Base-by-base conservation (phyloP, 257 asterid genomes). In the Solanum habrochaites region DNA sequence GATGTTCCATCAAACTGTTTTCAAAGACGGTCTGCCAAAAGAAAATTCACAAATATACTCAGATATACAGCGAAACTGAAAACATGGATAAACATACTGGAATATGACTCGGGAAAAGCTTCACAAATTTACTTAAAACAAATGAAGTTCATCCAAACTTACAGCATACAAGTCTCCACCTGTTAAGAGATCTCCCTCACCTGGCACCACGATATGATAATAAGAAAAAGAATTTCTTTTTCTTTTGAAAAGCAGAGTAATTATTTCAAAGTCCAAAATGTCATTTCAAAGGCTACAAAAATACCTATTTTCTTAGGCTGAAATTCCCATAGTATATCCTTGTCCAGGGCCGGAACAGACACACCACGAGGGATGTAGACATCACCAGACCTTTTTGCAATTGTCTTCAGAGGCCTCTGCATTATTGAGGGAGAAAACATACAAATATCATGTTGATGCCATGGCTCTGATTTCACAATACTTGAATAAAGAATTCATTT, bases 341-440 rank as follows among this genome's bases (percentile, higher is more conserved):
- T 97, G 92, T 97, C 99, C 27, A 97, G 95, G 75, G 99, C 99
- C 1, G 99, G 99, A 84, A 97, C 99, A 88, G 99, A 94, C 56
- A 97, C 99, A 86, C 99, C 99, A 83, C 99, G 99, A 71, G 99
- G 99, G 91, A 97, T 97, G 87, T 97, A 97, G 82, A 97, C 99
- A 94, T 97, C 99, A 86, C 99, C 98, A 86, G 99, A 97, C 91
- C 83, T 97, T 88, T 89, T 91, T 47, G 99, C 99, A 85, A 97
- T 97, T 82, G 99, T 96, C 92, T 95, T 97, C 81, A 97, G 92
- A 90, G 99, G 99, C 93, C 99, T 97, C 99, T 97, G 98, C 77
- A 88, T 85, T 60, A 45, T 89, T 31, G 70, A 81, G 70, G 70
- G 31, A 81, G 31, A 49, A 81, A 47, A 31, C 45, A 81, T 52